phyloP scores from a whole-genome alignment of 2,329 filamentous ascomycete genomes.

The Hymenoscyphus albidus region DNA sequence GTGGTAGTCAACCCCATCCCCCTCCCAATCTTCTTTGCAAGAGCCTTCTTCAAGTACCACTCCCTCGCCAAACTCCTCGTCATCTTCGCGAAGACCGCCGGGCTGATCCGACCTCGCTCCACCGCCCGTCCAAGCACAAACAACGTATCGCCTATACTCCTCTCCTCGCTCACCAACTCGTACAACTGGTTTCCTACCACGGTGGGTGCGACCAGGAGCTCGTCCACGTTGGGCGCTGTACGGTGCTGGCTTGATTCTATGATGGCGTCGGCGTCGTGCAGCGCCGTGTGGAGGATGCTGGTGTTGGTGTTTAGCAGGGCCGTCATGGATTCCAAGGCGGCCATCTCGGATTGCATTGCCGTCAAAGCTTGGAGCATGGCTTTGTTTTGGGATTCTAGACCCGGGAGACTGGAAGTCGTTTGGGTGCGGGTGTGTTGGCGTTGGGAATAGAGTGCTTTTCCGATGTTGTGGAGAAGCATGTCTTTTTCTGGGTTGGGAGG shows the following conservation, averaged over 20 bases:
- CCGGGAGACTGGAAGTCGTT: slow-evolving; percentile 69
- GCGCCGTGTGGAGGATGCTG: slow-evolving; percentile 69
- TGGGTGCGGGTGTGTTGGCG: slow-evolving; percentile 67
- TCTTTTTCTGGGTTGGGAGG: slow-evolving; percentile 96
- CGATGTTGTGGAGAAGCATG: slow-evolving; percentile 73
- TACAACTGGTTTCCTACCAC: slow-evolving; percentile 93
- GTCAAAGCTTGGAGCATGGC: slow-evolving; percentile 70
- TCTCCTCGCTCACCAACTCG: slow-evolving; percentile 81
- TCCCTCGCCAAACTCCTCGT: slow-evolving; percentile 72
- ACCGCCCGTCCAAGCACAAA: slow-evolving; percentile 75
- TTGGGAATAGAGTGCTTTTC: slow-evolving; percentile 62
- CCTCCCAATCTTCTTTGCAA: slow-evolving; percentile 70
- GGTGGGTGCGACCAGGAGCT: slow-evolving; percentile 87
- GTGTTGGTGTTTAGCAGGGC: slow-evolving; percentile 73
- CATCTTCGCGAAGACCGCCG: slow-evolving; percentile 74
- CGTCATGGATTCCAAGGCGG: slow-evolving; percentile 66
- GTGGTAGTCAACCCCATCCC: slow-evolving; percentile 66
- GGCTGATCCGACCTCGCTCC: slow-evolving; percentile 66
- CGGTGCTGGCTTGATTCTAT: slow-evolving; percentile 69
- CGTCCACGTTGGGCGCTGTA: slow-evolving; percentile 74
- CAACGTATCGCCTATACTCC: slow-evolving; percentile 79
- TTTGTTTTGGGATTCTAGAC: slow-evolving; percentile 72
- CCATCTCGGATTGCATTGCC: slow-evolving; percentile 69
- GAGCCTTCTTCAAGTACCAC: slow-evolving; percentile 78
- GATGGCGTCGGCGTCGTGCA: slow-evolving; percentile 73